phyloP scores from a whole-genome alignment of 192 early-diverging fungal genomes.

The Backusella circina region DNA sequence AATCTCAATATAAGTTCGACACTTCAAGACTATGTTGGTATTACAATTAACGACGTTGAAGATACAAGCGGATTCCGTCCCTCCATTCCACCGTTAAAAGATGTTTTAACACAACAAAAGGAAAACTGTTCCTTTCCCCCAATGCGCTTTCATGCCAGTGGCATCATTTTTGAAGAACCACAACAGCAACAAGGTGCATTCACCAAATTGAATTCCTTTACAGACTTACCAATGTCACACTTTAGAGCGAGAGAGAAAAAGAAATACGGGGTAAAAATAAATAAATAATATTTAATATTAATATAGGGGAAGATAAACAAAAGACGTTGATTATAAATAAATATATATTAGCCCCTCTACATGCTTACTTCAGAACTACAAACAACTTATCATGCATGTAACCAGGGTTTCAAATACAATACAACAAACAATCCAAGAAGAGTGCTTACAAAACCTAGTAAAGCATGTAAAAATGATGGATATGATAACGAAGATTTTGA shows the following conservation, averaged over 20 bases:
- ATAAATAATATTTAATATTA: not conserved
- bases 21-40: slow-evolving; percentile 34
- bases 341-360: slow-evolving; percentile 24
- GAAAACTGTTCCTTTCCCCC: not conserved
- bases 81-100: slow-evolving; percentile 1
- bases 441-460: slow-evolving; percentile 93
- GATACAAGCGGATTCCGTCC: not conserved
- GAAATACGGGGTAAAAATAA: slow-evolving; percentile 8
- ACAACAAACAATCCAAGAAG: slow-evolving; percentile 84
- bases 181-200: not conserved
- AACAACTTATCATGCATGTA: slow-evolving; percentile 35
- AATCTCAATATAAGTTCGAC: not conserved
- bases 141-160: not conserved
- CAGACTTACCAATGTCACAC: slow-evolving; percentile 10
- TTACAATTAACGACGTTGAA: slow-evolving; percentile 28
- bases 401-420: slow-evolving; percentile 83
- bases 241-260: slow-evolving; percentile 9
- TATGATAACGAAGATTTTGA: slow-evolving; percentile 95
- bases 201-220: not conserved
- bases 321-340: not conserved
- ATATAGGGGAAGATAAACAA: not conserved
- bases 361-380: slow-evolving; percentile 24
- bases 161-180: not conserved
- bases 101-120: not conserved
- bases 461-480: slow-evolving; percentile 88